phyloP scores from a whole-genome alignment of 2,329 filamentous ascomycete species.

The Fonsecaea erecta region DNA sequence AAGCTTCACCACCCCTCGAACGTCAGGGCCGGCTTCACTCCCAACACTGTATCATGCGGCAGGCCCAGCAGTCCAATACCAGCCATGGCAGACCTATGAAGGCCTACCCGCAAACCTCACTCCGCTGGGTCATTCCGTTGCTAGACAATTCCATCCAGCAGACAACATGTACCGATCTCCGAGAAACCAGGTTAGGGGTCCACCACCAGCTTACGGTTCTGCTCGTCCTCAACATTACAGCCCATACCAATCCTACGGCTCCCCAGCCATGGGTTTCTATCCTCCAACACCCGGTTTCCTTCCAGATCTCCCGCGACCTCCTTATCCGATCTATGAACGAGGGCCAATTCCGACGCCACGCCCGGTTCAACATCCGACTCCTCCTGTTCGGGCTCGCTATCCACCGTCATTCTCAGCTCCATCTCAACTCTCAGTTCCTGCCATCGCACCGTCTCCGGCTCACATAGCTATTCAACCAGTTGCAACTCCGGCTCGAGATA shows the following conservation, averaged over 20 bases:
- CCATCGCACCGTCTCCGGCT: background rate
- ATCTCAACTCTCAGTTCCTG: background rate
- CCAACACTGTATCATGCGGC: background rate
- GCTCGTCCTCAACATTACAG: background rate
- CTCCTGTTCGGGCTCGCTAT: background rate
- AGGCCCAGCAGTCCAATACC: background rate
- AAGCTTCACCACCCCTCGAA: background rate
- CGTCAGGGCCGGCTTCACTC: background rate
- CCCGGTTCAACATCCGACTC: background rate
- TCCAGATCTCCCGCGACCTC: background rate
- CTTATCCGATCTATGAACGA: background rate
- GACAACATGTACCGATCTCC: background rate
- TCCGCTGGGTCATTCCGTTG: background rate
- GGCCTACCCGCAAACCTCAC: background rate
- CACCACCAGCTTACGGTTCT: background rate
- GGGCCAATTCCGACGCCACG: background rate
- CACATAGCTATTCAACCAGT: background rate
- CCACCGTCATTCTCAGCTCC: background rate
- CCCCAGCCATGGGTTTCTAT: background rate
- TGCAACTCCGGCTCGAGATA: background rate
- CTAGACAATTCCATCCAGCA: background rate
- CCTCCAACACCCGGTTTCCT: background rate
- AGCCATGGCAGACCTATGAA: background rate
- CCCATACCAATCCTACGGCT: background rate
- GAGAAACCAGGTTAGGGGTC: background rate